Base-by-base conservation (phyloP, 108 stramenopile species). In the Pseudonitzschia delicatissima region DNA sequence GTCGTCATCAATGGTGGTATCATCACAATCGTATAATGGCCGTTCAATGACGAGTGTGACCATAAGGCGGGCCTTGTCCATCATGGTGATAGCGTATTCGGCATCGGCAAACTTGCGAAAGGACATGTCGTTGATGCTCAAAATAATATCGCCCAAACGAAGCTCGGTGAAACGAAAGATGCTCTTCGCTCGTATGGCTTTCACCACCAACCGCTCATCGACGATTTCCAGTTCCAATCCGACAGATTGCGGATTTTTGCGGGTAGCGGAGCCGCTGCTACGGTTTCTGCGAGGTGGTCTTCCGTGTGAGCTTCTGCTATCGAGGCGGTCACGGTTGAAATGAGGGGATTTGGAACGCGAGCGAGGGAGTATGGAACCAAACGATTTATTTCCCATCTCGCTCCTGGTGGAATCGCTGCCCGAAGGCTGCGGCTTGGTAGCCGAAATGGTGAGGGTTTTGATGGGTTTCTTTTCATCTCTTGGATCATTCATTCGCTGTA, bases 71-170 rank as follows among this genome's bases (percentile, higher is more conserved):
- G 63, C 64, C 55, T 68, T 69, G 34, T n/a, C 34, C 29, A 68
- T 21, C 9, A 69, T 49, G 25, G 32, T 21, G 1, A 35, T 1
- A 2, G 74, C 74, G 33, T 60, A 64, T 12, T 62, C 61, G 45
- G 68, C 63, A 58, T 76, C 74, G 55, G 62, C 68, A 57, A 64
- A 68, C 33, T 25, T 21, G 6, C 59, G 66, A 26, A 76, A 76
- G 34, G 60, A 67, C 59, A 57, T 69, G 57, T 76, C 74, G 57
- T 76, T 76, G 55, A 76, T 62, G 32, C 67, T 68, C 6, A 64
- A 26, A 18, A 76, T 60, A 23, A 63, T 45, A 51, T 76, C 74
- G 13, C 68, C 68, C 2, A 58, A 18, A 0, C 18, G 34, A 13
- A 76, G 40, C 18, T 64, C 32, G 8, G 66, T 67, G 15, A 11